Conservation (phyloP, 805 yeast genomes). For the Pichia deserticola region DNA sequence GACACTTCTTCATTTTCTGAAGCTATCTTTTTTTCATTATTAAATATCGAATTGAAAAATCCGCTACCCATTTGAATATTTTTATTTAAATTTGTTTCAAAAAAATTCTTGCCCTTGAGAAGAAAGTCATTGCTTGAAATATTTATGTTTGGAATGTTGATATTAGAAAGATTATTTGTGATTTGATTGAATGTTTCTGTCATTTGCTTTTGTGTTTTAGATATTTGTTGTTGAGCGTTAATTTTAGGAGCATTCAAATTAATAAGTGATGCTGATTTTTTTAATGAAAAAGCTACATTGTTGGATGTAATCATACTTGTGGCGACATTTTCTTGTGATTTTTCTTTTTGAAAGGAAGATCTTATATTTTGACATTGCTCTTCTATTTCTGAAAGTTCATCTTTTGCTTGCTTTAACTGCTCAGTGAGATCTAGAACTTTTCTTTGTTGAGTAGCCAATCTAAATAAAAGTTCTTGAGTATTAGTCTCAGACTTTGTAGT, state of each 20-base stretch:
- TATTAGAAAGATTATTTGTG: constrained; percentile 19
- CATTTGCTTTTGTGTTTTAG: constrained; percentile 10
- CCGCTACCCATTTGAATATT: constrained; percentile 11
- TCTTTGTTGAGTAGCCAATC: constrained; percentile 46
- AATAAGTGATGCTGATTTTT: constrained; percentile 11
- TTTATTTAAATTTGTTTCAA: constrained; percentile 21
- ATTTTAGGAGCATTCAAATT: constrained; percentile 8
- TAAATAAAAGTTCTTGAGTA: constrained; percentile 25
- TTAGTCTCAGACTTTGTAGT: not conserved
- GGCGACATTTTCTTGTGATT: too few relatives aligned
- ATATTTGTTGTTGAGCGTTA: constrained; percentile 3
- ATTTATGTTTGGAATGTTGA: too few relatives aligned
- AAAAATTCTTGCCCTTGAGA: constrained; percentile 19
- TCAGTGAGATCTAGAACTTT: constrained; percentile 41
- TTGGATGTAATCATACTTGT: not conserved
- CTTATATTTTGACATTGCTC: constrained; percentile 17
- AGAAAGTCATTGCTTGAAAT: constrained; percentile 14
- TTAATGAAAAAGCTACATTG: constrained; percentile 4
- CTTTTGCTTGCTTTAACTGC: constrained; percentile 34
- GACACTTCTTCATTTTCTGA: constrained; percentile 2
- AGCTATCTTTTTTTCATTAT: not conserved
- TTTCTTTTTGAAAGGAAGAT: too few relatives aligned
- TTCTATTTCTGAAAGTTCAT: constrained; percentile 32
- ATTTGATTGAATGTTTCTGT: constrained; percentile 18
- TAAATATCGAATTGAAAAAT: constrained; percentile 11